Percentiles rank a stretch among this genome's conserved stretches.
Evolutionary conservation across 345 rosid species (phyloP).

Genomic region (Angophora floribunda): DNA sequence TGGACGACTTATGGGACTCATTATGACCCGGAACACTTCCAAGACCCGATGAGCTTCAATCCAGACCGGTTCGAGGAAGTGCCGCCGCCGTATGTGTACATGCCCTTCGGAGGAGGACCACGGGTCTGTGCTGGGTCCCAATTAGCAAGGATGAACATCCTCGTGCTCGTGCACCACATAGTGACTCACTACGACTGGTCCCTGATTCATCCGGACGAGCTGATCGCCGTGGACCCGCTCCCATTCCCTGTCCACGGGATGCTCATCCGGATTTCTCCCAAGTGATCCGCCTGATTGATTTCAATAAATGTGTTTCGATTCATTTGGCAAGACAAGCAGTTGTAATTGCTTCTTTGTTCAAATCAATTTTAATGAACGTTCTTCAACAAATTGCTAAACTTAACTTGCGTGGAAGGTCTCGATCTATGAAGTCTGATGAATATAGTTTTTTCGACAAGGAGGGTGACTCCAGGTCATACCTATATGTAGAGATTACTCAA

Average conservation of each 20-base stretch:
- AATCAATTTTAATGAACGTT: not conserved
- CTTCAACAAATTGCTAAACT: not conserved
- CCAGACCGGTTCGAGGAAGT: conserved; percentile 7
- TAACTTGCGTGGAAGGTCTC: not conserved
- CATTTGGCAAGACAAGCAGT: not conserved
- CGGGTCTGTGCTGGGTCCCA: conserved; percentile 70
- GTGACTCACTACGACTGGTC: conserved; percentile 48
- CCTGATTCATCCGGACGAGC: conserved; percentile 37
- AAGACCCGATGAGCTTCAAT: conserved; percentile 38
- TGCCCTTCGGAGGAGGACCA: conserved; percentile 77
- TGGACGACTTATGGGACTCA: conserved; percentile 74
- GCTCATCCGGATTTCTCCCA: conserved; percentile 55
- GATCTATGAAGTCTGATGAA: not conserved
- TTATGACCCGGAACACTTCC: conserved; percentile 30
- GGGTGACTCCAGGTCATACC: not conserved
- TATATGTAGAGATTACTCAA: not conserved
- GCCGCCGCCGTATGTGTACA: conserved; percentile 36
- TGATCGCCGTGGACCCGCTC: conserved; percentile 56
- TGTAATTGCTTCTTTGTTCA: not conserved
- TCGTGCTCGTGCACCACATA: conserved; percentile 39
- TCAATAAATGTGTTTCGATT: not conserved
- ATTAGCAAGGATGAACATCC: conserved; percentile 62
- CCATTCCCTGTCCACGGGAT: conserved; percentile 57
- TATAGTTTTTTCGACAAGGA: not conserved
- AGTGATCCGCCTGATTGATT: not conserved